phyloP scores from a whole-genome alignment of 768 basidiomycete genomes.

The Amanita brunnescens region DNA sequence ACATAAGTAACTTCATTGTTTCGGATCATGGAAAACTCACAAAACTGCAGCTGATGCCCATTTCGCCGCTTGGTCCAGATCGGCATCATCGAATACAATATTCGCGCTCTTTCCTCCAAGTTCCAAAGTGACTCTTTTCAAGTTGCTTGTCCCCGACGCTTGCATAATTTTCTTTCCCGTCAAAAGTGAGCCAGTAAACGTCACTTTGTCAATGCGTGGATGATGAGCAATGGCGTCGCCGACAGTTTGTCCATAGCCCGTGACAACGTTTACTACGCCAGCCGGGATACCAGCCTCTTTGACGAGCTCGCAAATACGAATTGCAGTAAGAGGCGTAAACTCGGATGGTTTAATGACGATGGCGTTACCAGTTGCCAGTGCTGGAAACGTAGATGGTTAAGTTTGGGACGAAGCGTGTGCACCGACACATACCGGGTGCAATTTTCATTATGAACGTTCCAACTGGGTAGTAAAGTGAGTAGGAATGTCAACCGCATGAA shows the following conservation, averaged over 20 bases:
- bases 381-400: constrained; percentile 16
- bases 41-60: constrained; percentile 71
- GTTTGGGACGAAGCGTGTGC: neutral
- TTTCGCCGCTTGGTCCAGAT: constrained; percentile 61
- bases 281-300: constrained; percentile 70
- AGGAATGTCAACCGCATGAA: too few relatives aligned
- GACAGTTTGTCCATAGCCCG: constrained; percentile 61
- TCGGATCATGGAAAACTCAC: constrained; percentile 44
- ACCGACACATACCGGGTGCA: neutral
- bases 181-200: constrained; percentile 81
- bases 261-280: constrained; percentile 72
- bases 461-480: constrained; percentile 18
- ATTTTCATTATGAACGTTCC: constrained; percentile 69
- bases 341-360: constrained; percentile 78
- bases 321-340: constrained; percentile 64
- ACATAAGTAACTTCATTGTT: too few relatives aligned
- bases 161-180: constrained; percentile 76
- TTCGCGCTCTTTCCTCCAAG: constrained; percentile 71
- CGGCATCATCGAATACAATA: constrained; percentile 67
- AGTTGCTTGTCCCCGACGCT: constrained; percentile 69
- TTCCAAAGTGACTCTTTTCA: constrained; percentile 81
- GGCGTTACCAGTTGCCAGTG: constrained; percentile 74
- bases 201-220: constrained; percentile 64
- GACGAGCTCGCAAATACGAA: constrained; percentile 47
- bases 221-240: constrained; percentile 68